phyloP scores from a whole-genome alignment of 306 rosid genomes.

The Glycine soja region DNA sequence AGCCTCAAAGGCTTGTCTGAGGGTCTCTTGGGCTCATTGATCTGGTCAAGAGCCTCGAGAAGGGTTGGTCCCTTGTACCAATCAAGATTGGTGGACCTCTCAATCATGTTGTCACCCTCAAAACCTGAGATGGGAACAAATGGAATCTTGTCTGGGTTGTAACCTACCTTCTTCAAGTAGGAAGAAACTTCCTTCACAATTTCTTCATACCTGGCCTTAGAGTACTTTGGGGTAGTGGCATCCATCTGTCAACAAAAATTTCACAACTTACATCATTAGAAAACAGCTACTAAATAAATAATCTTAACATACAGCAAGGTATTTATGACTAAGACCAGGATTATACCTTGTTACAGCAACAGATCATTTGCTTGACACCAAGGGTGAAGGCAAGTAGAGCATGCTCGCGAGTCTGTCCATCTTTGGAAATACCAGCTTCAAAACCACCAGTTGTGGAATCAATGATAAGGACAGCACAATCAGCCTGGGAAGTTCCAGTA shows the following conservation, averaged over 20 bases:
- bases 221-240: constrained; percentile 49
- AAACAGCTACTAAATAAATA: neutral
- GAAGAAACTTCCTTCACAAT: constrained; percentile 51
- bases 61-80: constrained; percentile 51
- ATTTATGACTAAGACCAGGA: neutral
- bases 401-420: constrained; percentile 49
- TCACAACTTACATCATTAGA: neutral
- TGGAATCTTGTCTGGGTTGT: constrained; percentile 50
- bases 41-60: constrained; percentile 47
- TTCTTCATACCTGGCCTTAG: constrained; percentile 51
- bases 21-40: constrained; percentile 51
- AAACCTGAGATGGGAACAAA: constrained; percentile 48
- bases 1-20: constrained; percentile 51
- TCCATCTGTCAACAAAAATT: constrained; percentile 37
- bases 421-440: constrained; percentile 49
- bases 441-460: constrained; percentile 50
- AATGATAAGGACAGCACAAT: constrained; percentile 47
- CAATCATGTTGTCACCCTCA: constrained; percentile 51
- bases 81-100: constrained; percentile 51
- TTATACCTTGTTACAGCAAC: constrained; percentile 48
- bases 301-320: neutral
- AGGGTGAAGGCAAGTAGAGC: constrained; percentile 46
- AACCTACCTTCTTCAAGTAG: constrained; percentile 49
- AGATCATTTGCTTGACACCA: constrained; percentile 48
- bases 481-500: constrained; percentile 48